Percentiles rank a stretch among this genome's conserved stretches.
Conservation (phyloP, 139 green algal genomes). For the Chlamydomonas applanata region DNA sequence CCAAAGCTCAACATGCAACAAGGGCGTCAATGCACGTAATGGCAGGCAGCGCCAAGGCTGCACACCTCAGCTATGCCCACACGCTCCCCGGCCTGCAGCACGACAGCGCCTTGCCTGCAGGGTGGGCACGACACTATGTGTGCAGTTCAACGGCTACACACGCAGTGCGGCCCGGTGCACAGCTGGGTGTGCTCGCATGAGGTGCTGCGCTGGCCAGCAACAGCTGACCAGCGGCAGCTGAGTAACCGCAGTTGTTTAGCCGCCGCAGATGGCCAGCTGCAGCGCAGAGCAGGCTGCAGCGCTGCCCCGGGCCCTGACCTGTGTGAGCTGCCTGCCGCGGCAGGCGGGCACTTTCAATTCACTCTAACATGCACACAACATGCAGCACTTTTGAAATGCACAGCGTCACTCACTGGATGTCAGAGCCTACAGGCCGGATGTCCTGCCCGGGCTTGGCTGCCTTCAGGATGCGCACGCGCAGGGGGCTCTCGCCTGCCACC, state of each 20-base stretch:
- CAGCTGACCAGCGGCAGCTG: too few relatives aligned
- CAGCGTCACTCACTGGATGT: slow-evolving; percentile 66
- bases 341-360: too few relatives aligned
- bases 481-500: slow-evolving; percentile 14
- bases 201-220: too few relatives aligned
- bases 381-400: background rate
- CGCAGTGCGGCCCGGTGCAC: too few relatives aligned
- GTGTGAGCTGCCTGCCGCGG: too few relatives aligned
- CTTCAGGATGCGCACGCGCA: slow-evolving; percentile 63
- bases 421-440: slow-evolving; percentile 72
- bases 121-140: too few relatives aligned
- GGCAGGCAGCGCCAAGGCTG: too few relatives aligned
- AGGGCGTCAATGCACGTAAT: slow-evolving; percentile 5
- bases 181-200: too few relatives aligned
- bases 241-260: too few relatives aligned
- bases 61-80: slow-evolving; percentile 78
- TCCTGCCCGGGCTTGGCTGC: slow-evolving; percentile 56
- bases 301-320: too few relatives aligned
- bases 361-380: background rate
- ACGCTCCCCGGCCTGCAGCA: slow-evolving; percentile 69
- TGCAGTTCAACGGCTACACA: too few relatives aligned
- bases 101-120: slow-evolving; percentile 51
- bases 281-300: too few relatives aligned
- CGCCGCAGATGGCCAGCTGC: background rate
- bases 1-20: background rate